Evolutionary conservation across 179 eudicot genomes (phyloP).

Genomic region (Beta corolliflora): DNA sequence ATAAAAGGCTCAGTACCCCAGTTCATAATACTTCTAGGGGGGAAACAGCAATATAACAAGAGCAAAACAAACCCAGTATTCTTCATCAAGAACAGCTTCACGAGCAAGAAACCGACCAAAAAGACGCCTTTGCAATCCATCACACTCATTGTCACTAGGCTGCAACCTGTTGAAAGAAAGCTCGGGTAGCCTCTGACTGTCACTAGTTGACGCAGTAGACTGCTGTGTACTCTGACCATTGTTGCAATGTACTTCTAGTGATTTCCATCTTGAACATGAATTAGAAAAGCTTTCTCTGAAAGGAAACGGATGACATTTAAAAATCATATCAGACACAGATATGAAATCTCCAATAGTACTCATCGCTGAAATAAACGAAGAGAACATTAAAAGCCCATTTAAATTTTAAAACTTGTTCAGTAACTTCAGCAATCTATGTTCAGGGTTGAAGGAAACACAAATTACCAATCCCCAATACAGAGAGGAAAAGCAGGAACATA

Average conservation of each 20-base stretch:
- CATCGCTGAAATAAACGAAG: not conserved
- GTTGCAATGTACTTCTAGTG: conserved; percentile 64
- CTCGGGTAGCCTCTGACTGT: conserved; percentile 46
- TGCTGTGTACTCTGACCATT: conserved; percentile 45
- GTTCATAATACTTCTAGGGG: not conserved
- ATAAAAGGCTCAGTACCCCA: not conserved
- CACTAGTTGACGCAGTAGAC: conserved; percentile 40
- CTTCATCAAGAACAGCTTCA: conserved; percentile 73
- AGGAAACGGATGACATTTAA: conserved; percentile 17
- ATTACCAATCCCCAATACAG: not conserved
- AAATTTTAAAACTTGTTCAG: not conserved
- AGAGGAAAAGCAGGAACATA: not conserved
- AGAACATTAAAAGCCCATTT: not conserved
- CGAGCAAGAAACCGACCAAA: conserved; percentile 75
- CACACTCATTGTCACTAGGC: conserved; percentile 55
- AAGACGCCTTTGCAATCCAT: conserved; percentile 40
- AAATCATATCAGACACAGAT: conserved; percentile 11
- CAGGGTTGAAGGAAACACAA: not conserved
- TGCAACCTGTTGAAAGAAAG: conserved; percentile 66
- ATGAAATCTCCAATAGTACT: not conserved
- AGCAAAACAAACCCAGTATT: conserved; percentile 66
- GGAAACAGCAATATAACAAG: not conserved
- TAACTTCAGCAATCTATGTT: conserved; percentile 2
- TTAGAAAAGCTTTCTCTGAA: conserved; percentile 33
- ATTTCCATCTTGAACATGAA: conserved; percentile 43